phyloP scores from a whole-genome alignment of 2,329 filamentous ascomycete species.

The Plenodomus biglobosus region DNA sequence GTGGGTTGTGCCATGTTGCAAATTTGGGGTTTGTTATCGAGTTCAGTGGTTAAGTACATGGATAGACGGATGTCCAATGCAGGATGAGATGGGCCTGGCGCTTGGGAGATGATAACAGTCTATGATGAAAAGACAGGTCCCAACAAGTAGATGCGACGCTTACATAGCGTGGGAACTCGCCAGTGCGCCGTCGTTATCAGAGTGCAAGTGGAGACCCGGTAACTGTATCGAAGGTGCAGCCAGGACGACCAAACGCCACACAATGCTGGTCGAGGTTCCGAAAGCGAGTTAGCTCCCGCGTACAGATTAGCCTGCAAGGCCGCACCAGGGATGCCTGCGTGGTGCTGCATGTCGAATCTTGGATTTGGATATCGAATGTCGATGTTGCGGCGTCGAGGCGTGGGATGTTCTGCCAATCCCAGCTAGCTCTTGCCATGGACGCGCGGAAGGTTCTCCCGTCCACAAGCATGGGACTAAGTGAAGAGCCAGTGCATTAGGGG shows the following conservation, averaged over 20 bases:
- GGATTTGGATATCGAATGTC: background rate
- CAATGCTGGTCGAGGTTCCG: background rate
- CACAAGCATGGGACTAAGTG: background rate
- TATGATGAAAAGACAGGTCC: background rate
- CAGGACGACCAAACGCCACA: background rate
- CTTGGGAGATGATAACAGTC: background rate
- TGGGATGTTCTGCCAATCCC: background rate
- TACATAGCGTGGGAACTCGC: background rate
- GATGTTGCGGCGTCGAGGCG: background rate
- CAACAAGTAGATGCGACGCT: background rate
- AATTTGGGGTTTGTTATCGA: background rate
- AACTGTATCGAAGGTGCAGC: background rate
- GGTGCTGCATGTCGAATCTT: background rate
- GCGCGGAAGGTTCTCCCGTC: background rate
- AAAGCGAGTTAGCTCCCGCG: background rate
- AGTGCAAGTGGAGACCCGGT: background rate
- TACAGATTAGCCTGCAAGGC: background rate
- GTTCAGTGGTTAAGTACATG: background rate
- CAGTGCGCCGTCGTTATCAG: background rate
- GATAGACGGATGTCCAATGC: background rate
- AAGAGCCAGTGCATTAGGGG: background rate
- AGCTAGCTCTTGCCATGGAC: background rate
- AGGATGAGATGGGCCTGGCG: background rate
- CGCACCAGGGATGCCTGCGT: background rate
- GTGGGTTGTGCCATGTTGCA: background rate